Percentiles rank a stretch among this genome's conserved stretches.
phyloP scores from a whole-genome alignment of 108 stramenopile species.

The Conticribra guillardii region DNA sequence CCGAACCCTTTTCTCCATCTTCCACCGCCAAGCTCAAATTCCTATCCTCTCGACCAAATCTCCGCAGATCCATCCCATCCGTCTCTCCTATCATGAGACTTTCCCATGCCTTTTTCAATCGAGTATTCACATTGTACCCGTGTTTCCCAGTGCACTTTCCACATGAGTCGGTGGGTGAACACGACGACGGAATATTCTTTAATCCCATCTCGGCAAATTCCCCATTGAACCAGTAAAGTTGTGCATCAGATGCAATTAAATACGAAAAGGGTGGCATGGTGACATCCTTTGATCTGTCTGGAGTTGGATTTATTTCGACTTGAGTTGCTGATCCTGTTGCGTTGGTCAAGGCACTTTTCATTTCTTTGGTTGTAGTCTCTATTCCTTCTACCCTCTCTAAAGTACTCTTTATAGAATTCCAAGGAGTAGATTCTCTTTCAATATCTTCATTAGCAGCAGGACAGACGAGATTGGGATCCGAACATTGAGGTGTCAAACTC shows the following conservation, averaged over 20 bases:
- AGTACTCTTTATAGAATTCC: no score
- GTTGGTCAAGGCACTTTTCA: no score
- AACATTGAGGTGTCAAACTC: conserved; percentile 45
- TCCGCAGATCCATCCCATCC: conserved; percentile 21
- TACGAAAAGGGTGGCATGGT: conserved; percentile 41
- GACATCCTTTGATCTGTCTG: conserved; percentile 4
- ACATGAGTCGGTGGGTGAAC: conserved; percentile 38
- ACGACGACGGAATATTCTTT: conserved; percentile 33
- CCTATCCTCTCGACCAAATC: no score
- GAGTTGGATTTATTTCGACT: no score
- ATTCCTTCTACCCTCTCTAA: no score
- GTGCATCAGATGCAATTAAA: conserved; percentile 52
- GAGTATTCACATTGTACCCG: conserved; percentile 36
- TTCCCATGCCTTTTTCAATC: conserved; percentile 46
- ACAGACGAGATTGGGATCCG: conserved; percentile 38
- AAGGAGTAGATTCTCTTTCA: conserved; percentile 20
- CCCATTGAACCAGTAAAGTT: conserved; percentile 58
- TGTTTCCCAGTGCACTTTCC: conserved; percentile 46
- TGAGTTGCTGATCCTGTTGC: no score
- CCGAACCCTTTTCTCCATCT: not conserved
- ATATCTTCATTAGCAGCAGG: conserved; percentile 33
- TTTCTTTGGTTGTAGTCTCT: no score
- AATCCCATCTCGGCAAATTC: conserved; percentile 50
- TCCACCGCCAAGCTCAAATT: no score
- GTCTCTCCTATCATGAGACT: conserved; percentile 33